These are phyloP conservation scores for Osmanthus fragrans DNA, from an alignment of 257 asterid genomes.

Conservation along the genomic window DNA sequence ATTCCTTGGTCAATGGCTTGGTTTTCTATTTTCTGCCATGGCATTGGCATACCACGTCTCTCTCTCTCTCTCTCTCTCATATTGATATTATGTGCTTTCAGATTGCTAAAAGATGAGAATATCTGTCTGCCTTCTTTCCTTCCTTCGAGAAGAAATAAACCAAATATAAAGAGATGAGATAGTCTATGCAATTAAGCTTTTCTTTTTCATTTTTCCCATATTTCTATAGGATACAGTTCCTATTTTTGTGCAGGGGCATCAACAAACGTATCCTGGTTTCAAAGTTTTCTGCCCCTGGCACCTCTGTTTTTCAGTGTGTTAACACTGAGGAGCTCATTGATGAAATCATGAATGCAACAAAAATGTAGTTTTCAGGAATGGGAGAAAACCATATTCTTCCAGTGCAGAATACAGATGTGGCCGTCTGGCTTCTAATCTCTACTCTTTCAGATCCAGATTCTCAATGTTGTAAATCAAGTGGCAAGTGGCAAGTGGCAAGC, in stretches of 20 bases:
- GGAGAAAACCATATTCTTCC: constrained; percentile 31
- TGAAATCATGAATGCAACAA: constrained; percentile 70
- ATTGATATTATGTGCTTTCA: not conserved
- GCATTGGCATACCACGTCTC: not conserved
- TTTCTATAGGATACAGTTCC: constrained; percentile 17
- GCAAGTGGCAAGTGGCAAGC: constrained; percentile 35
- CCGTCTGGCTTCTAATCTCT: constrained; percentile 79
- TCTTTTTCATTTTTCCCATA: constrained; percentile 4
- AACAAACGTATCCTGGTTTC: constrained; percentile 60
- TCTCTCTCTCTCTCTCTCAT: too few species aligned
- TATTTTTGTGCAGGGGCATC: constrained; percentile 61
- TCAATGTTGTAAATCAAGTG: constrained; percentile 32
- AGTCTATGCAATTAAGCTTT: constrained; percentile 2
- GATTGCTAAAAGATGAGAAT: not conserved
- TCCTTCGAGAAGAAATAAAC: not conserved
- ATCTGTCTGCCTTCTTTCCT: not conserved
- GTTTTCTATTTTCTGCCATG: not conserved
- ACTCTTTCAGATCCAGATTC: constrained; percentile 45
- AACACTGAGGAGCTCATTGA: constrained; percentile 32
- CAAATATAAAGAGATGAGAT: constrained; percentile 14
- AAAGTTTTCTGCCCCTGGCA: constrained; percentile 65
- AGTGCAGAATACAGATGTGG: constrained; percentile 53
- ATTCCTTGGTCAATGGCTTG: not conserved
- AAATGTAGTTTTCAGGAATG: constrained; percentile 39
- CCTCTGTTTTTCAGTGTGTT: constrained; percentile 57